Percentiles rank a stretch among this genome's conserved stretches.
Evolutionary conservation across 2,329 filamentous ascomycete species (phyloP).

Genomic region (Pseudopyrenochaeta lycopersici): DNA sequence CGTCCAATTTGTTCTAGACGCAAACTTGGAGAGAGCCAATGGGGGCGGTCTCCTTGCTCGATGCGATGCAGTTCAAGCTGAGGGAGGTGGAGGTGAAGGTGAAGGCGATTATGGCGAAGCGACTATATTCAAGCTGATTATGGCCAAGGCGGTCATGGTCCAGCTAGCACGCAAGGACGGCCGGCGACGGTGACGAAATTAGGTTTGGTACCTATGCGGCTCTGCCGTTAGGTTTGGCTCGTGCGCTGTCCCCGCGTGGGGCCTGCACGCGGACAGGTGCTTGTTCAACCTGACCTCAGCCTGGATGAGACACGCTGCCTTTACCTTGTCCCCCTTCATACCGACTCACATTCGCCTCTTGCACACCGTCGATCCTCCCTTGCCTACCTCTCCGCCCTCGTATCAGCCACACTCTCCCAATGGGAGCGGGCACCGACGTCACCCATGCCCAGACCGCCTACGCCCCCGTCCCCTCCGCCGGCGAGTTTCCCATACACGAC

Average conservation of each 20-base stretch:
- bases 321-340: background rate
- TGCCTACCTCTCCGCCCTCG: background rate
- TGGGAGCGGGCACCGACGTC: conserved; percentile 31
- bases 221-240: conserved; percentile 12
- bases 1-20: too few relatives aligned
- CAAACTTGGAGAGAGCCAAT: background rate
- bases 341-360: background rate
- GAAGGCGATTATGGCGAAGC: conserved; percentile 10
- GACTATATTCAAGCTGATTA: too few relatives aligned
- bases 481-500: conserved; percentile 44
- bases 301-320: background rate
- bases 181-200: conserved; percentile 13
- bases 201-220: conserved; percentile 18
- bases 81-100: background rate
- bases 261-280: conserved; percentile 1
- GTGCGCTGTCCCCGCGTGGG: conserved; percentile 8
- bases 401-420: conserved; percentile 3
- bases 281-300: conserved; percentile 5
- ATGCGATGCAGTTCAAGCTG: background rate
- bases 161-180: too few relatives aligned
- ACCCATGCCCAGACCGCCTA: conserved; percentile 41
- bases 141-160: too few relatives aligned
- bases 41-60: background rate
- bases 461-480: conserved; percentile 39
- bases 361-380: background rate